Evolutionary conservation across 108 stramenopile genomes (phyloP).

Genomic region (Stephanodiscus triporus): DNA sequence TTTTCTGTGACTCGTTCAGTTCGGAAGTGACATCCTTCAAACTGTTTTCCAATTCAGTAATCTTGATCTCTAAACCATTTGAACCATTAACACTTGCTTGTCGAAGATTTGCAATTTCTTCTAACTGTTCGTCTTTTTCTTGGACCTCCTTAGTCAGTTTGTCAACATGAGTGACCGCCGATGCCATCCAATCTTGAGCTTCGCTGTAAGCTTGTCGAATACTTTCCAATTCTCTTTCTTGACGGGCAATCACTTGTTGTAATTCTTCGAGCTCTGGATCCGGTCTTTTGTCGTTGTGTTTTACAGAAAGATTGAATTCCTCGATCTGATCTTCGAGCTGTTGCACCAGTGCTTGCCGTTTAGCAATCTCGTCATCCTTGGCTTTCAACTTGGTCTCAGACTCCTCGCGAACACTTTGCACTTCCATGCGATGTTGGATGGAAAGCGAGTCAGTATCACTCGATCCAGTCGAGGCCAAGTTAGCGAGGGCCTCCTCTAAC

Average conservation of each 20-base stretch:
- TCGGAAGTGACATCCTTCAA: conserved; percentile 14
- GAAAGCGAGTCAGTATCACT: conserved; percentile 1
- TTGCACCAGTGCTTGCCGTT: conserved; percentile 20
- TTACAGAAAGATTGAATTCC: conserved; percentile 21
- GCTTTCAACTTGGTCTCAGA: conserved; percentile 16
- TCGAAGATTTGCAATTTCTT: neutral
- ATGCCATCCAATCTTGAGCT: conserved; percentile 83
- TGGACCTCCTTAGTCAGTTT: conserved; percentile 53
- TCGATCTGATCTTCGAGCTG: conserved; percentile 47
- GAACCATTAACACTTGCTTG: conserved; percentile 12
- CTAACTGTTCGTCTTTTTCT: conserved; percentile 28
- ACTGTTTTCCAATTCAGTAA: conserved; percentile 29
- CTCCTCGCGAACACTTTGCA: conserved; percentile 19
- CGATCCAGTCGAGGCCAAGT: neutral
- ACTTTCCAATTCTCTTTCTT: conserved; percentile 12
- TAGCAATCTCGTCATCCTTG: conserved; percentile 50
- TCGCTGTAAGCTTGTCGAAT: conserved; percentile 60
- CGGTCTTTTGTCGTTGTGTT: neutral
- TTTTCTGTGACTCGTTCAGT: neutral
- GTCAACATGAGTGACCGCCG: conserved; percentile 70
- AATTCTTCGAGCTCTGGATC: neutral
- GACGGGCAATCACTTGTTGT: conserved; percentile 2
- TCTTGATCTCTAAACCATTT: conserved; percentile 34
- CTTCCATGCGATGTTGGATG: conserved; percentile 19
- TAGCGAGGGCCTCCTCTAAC: conserved; percentile 28